Evolutionary conservation across 108 stramenopile genomes (phyloP), one percentile per base, ranked within the genome.

Genomic region (Cyclotella sp.): DNA sequence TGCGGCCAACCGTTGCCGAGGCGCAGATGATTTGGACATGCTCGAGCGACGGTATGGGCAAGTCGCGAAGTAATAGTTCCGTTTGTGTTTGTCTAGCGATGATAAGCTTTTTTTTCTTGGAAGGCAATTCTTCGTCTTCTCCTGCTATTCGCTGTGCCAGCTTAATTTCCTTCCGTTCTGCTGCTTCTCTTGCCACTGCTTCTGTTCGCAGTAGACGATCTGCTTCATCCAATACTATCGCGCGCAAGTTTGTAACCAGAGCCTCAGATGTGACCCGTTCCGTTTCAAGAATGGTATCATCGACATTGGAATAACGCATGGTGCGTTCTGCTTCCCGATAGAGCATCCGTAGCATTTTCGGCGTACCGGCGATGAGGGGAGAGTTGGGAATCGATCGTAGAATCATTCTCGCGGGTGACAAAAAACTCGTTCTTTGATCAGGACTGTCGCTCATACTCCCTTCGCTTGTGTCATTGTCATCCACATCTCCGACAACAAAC

Each of bases 141-240:
- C 30, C 72, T 34, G 54, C 72, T 29, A n/a, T 58, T 46, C n/a
- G 55, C 41, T 84, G 68, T 4, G 52, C 73, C 21, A 69, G 42
- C 52, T 84, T 79, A 55, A 78, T 72, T 63, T 70, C 30, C 63
- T 77, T 78, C 27, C 79, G 55, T 46, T 76, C 84, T 9, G 65
- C 62, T 11, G 62, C 42, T 44, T 79, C 72, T 28, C 89, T 76
- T 44, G 88, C 81, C 22, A 77, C 70, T 3, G 76, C 80, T 77
- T 89, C 87, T 3, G 91, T 92, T 29, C 86, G 84, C 9, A 92
- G 64, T 43, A 92, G 63, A 41, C 89, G 86, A 81, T 92, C 91
- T n/a, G 88, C 86, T 73, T 92, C 91, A 70, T 92, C 91, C 13
- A 92, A 70, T 1, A 92, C 89, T 40, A 92, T 64, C 3, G 85